phyloP scores from a whole-genome alignment of 2,329 filamentous ascomycete genomes.

The Aspergillus bombycis region DNA sequence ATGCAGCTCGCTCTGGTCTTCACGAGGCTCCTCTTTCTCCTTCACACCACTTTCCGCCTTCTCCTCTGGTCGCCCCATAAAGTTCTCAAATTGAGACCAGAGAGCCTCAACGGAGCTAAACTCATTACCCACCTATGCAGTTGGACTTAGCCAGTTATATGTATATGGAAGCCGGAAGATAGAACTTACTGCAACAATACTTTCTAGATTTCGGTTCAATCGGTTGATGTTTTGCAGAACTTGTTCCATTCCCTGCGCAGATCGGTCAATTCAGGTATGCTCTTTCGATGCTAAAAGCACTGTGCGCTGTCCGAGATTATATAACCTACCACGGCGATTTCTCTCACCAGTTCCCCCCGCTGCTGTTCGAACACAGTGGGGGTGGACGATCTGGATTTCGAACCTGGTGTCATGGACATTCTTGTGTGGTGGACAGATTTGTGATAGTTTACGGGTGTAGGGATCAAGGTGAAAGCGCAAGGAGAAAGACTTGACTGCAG shows the following conservation, averaged over 20 bases:
- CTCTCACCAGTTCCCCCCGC: slow-evolving; percentile 44
- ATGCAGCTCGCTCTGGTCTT: slow-evolving; percentile 26
- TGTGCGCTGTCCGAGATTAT: no score
- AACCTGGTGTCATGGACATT: slow-evolving; percentile 21
- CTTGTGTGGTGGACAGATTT: not conserved
- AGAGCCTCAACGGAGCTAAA: slow-evolving; percentile 96
- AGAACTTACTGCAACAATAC: slow-evolving; percentile 77
- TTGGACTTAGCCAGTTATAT: not conserved
- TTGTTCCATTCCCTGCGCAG: slow-evolving; percentile 71
- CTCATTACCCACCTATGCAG: slow-evolving; percentile 79
- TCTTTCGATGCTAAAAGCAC: not conserved
- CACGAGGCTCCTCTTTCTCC: slow-evolving; percentile 27
- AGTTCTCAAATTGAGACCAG: slow-evolving; percentile 95
- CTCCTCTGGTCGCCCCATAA: slow-evolving; percentile 75
- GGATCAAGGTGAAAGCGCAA: no score
- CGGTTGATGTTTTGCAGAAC: slow-evolving; percentile 96
- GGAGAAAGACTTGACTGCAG: not conserved
- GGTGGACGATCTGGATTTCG: slow-evolving; percentile 22
- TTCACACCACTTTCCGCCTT: slow-evolving; percentile 36
- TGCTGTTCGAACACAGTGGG: slow-evolving; percentile 48
- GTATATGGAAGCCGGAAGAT: not conserved
- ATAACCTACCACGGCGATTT: slow-evolving; percentile 48
- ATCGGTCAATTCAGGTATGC: slow-evolving; percentile 1
- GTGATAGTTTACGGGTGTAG: not conserved
- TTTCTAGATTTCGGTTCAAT: slow-evolving; percentile 87